These are phyloP conservation scores for Ceratocystis destructans DNA, from an alignment of 2,329 filamentous ascomycete species.

Conservation along the genomic window DNA sequence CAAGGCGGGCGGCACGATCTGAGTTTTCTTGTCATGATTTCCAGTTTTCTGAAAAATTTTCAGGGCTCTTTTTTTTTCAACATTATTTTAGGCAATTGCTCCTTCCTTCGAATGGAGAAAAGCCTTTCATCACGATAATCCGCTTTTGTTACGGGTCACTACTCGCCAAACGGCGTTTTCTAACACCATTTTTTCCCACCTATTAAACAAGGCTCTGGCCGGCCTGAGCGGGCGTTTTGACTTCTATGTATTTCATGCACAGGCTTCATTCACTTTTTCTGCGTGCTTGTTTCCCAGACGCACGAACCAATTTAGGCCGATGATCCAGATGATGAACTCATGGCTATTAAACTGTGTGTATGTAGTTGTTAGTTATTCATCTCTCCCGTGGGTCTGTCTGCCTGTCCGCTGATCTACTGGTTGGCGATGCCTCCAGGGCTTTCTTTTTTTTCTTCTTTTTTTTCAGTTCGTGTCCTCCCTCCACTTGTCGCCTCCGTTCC, in stretches of 20 bases:
- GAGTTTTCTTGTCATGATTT: not conserved
- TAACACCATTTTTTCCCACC: not conserved
- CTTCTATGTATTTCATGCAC: constrained; percentile 1
- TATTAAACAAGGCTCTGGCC: not conserved
- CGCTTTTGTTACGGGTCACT: not conserved
- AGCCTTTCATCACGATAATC: not conserved
- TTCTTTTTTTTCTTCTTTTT: too few relatives aligned
- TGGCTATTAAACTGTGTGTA: too few relatives aligned
- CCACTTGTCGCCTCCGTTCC: too few relatives aligned
- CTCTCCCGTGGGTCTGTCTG: too few relatives aligned
- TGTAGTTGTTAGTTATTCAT: too few relatives aligned
- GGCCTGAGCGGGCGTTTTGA: not conserved
- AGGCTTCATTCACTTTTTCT: not conserved
- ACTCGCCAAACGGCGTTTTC: not conserved
- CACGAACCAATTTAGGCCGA: too few relatives aligned
- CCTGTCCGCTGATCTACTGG: too few relatives aligned
- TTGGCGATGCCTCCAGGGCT: too few relatives aligned
- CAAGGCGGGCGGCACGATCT: not conserved
- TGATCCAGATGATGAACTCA: too few relatives aligned
- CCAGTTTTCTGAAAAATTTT: not conserved
- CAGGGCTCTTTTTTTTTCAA: not conserved
- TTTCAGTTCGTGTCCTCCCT: too few relatives aligned
- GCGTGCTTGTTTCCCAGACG: not conserved
- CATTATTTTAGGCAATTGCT: not conserved
- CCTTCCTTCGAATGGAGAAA: not conserved